Percentiles rank a stretch among this genome's conserved stretches.
phyloP scores from a whole-genome alignment of 2,329 filamentous ascomycete species.

The Sclerotinia sclerotiorum region DNA sequence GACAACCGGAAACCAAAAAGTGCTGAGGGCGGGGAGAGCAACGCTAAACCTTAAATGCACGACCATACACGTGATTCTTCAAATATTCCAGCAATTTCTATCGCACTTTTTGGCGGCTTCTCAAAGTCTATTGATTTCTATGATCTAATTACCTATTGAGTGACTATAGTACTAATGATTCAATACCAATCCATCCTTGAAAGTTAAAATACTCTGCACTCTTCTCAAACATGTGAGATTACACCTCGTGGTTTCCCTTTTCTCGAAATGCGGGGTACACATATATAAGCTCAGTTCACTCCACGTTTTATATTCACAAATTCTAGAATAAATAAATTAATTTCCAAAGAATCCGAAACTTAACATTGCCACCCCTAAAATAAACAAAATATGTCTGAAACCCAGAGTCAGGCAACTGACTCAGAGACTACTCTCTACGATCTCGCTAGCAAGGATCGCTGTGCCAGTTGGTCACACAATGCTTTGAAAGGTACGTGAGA shows the following conservation, averaged over 20 bases:
- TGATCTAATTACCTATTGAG: too few species aligned
- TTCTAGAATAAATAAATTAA: background rate
- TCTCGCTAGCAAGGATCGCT: slow-evolving; percentile 54
- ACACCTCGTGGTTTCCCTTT: background rate
- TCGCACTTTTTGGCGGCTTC: background rate
- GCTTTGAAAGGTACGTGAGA: slow-evolving; percentile 64
- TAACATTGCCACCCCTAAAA: too few species aligned
- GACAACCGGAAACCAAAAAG: background rate
- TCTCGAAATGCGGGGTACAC: background rate
- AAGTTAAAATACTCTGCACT: too few species aligned
- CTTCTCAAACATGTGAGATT: background rate
- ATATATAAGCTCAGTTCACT: background rate
- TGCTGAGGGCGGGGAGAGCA: background rate
- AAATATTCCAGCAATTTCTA: background rate
- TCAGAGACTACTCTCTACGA: slow-evolving; percentile 57
- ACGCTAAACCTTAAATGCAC: background rate
- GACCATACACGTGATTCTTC: background rate
- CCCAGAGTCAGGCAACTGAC: background rate
- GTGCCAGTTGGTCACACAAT: slow-evolving; percentile 62
- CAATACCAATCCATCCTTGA: too few species aligned
- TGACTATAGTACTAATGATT: background rate
- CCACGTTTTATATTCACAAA: too few species aligned
- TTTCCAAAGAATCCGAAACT: background rate
- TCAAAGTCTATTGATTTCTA: background rate
- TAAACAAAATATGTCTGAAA: background rate